Percentiles rank a stretch among this genome's conserved stretches.
phyloP scores from a whole-genome alignment of 148 eudicot species.

The Camellia japonica region DNA sequence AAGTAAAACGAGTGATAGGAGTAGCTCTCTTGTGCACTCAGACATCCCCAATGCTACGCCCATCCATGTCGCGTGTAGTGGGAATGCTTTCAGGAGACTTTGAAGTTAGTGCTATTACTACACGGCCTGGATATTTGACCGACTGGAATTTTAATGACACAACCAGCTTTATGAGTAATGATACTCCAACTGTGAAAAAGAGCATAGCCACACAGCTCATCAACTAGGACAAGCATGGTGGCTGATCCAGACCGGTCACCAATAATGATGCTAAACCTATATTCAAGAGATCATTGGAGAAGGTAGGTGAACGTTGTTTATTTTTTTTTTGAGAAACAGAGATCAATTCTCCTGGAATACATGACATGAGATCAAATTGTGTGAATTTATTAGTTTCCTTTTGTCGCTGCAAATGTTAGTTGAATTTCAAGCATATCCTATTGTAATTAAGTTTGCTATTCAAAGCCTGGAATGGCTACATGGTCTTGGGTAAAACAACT shows the following conservation, averaged over 20 bases:
- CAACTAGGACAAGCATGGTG: constrained; percentile 25
- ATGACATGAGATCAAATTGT: not conserved
- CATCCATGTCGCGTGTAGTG: constrained; percentile 79
- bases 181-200: constrained; percentile 17
- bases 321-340: not conserved
- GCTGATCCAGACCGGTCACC: constrained; percentile 27
- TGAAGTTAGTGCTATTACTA: constrained; percentile 47
- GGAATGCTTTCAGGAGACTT: constrained; percentile 76
- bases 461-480: no score
- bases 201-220: constrained; percentile 15
- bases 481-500: no score
- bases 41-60: constrained; percentile 70
- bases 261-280: constrained; percentile 15
- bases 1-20: constrained; percentile 53
- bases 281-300: constrained; percentile 26
- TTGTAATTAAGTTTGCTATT: no score
- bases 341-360: constrained; percentile 1
- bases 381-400: no score
- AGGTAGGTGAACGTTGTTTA: constrained; percentile 22
- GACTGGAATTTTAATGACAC: constrained; percentile 59
- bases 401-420: not conserved
- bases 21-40: constrained; percentile 82
- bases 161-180: constrained; percentile 36
- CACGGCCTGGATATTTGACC: constrained; percentile 73
- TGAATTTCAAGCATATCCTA: not conserved